Percentiles rank a stretch among this genome's conserved stretches.
phyloP scores from a whole-genome alignment of 2,329 filamentous ascomycete genomes.

The Fusarium avenaceum region DNA sequence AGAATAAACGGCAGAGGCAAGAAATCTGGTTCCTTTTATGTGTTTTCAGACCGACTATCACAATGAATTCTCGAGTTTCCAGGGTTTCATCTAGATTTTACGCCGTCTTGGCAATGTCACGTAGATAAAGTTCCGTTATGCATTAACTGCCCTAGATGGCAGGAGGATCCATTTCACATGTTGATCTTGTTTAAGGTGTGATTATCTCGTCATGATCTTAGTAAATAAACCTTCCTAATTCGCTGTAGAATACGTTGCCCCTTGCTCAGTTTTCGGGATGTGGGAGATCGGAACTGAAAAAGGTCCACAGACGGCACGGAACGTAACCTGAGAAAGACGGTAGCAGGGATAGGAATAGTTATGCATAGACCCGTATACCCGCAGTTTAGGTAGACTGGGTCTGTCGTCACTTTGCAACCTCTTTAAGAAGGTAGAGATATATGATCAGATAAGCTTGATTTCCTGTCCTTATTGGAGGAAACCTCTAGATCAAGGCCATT shows the following conservation, averaged over 20 bases:
- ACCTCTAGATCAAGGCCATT: no score
- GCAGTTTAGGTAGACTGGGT: background rate
- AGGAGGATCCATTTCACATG: background rate
- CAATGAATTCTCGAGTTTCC: background rate
- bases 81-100: background rate
- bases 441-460: no score
- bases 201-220: background rate
- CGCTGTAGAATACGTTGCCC: background rate
- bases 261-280: conserved; percentile 5
- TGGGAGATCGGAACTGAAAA: background rate
- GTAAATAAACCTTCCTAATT: conserved; percentile 6
- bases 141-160: background rate
- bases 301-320: background rate
- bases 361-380: background rate
- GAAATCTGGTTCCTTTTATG: background rate
- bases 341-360: background rate
- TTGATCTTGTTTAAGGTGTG: background rate
- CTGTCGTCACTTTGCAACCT: no score
- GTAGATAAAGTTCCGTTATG: conserved; percentile 1
- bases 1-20: accelerated
- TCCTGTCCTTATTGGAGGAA: no score
- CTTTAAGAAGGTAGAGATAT: no score
- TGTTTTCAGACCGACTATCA: background rate
- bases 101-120: conserved; percentile 21
- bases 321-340: conserved; percentile 6